These are phyloP conservation scores for Digitaria exilis DNA, from an alignment of 202 grass and related monocot species.

Conservation along the genomic window DNA sequence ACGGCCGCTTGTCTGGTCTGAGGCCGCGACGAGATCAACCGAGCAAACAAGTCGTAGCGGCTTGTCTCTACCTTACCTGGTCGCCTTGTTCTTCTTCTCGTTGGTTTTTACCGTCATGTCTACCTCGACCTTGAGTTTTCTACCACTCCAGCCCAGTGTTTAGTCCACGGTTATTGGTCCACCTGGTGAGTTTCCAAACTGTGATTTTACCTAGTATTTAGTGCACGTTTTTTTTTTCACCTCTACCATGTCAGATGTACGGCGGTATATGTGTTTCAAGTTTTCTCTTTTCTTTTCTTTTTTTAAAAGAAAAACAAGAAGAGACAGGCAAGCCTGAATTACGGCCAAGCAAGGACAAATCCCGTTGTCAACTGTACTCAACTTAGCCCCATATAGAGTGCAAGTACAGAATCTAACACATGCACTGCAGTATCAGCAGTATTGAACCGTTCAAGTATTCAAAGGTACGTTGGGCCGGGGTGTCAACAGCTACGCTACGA, in stretches of 20 bases:
- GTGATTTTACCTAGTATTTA: background rate
- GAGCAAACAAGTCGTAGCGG: background rate
- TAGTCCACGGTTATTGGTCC: background rate
- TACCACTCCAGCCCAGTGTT: background rate
- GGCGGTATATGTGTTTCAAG: background rate
- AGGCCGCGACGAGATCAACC: background rate
- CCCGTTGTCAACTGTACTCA: too few species aligned
- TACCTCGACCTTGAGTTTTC: background rate
- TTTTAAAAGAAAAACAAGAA: background rate
- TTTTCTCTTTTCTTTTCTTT: background rate
- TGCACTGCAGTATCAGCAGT: background rate
- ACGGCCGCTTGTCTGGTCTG: background rate
- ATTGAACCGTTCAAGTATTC: background rate
- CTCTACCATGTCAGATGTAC: background rate
- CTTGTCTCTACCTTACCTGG: background rate
- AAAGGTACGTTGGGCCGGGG: constrained; percentile 10
- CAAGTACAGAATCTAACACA: background rate
- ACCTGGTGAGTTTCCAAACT: background rate
- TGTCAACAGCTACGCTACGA: constrained; percentile 35
- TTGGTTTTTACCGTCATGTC: background rate
- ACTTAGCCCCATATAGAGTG: background rate
- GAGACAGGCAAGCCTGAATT: background rate
- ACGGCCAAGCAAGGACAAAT: background rate
- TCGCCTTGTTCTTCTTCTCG: constrained; percentile 11
- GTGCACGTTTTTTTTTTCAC: background rate